Base-by-base conservation (phyloP, 352 stramenopile genomes). In the Phytophthora pini region DNA sequence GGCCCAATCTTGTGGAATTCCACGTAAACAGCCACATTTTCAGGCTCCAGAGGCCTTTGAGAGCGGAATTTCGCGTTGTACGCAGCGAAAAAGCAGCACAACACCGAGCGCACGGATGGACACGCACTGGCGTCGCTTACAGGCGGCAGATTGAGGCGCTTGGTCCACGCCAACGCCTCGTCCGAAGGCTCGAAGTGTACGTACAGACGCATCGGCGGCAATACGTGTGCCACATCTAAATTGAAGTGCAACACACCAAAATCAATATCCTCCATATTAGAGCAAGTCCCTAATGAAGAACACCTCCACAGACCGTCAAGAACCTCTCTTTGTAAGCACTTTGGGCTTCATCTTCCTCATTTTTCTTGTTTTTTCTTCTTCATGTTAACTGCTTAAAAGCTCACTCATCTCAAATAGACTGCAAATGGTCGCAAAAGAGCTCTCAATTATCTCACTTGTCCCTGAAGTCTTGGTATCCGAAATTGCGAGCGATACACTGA, bases 111-210 rank as follows among this genome's bases (percentile, higher is more conserved):
- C 15, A 92, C 62, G 5, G 80, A 82, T 15, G 59, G 49, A 27
- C 46, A 68, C 20, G 51, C 32, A 7, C 47, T 50, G 0, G 40
- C 24, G 8, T 50, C 34, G 44, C 57, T 39, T 48, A 63, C 52
- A 11, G 51, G 29, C 8, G 73, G 64, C 15, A 91, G 52, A 7
- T 69, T 80, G 17, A 92, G 27, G 13, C 83, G 80, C 60, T 81
- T 88, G 4, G 83, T 89, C 77, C 83, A 89, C 51, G 69, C 57
- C 26, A 72, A 22, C 32, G 31, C 38, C 31, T 67, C 47, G 26
- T 66, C 56, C 24, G 46, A 13, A 13, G 71, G 65, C 70, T 90
- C 82, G 26, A 78, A 86, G 72, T 94, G 86, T 50, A 94, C 74
- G 65, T 92, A 92, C 12, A 93, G 65, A 60, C 79, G 82, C 72